Evolutionary conservation across 257 asterid species (phyloP).

Genomic region (Jaltomata sinuosa): DNA sequence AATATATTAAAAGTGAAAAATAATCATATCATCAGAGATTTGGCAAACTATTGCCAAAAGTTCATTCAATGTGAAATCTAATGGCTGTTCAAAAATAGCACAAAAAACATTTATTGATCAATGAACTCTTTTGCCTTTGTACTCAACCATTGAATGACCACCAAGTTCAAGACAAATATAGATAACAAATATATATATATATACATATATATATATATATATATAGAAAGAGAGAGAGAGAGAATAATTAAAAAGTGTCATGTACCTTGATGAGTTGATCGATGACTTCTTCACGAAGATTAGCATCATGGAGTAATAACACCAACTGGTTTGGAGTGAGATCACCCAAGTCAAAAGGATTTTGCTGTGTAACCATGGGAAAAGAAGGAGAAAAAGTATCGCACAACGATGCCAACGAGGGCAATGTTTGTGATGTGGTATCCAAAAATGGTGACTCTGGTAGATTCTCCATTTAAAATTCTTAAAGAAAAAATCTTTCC

Average conservation of each 20-base stretch:
- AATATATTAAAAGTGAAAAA: too few relatives aligned
- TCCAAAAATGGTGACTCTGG: neutral
- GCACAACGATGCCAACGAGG: neutral
- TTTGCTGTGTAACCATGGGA: neutral
- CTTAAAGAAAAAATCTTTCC: neutral
- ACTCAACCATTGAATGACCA: neutral
- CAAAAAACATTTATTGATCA: neutral
- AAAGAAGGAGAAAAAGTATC: neutral
- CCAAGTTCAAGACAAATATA: neutral
- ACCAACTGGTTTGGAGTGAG: neutral
- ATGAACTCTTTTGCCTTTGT: neutral
- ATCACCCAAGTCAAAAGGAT: neutral
- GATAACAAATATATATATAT: too few relatives aligned
- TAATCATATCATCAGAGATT: too few relatives aligned
- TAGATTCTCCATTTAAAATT: neutral
- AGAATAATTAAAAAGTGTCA: neutral
- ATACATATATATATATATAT: too few relatives aligned
- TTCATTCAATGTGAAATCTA: neutral
- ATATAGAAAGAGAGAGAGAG: too few relatives aligned
- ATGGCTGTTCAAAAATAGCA: neutral
- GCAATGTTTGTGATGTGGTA: neutral
- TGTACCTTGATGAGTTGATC: neutral
- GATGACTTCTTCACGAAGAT: neutral
- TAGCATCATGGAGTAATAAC: neutral
- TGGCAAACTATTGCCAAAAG: neutral